phyloP scores from a whole-genome alignment of 1,284 basidiomycete species.

The Sutorius eximius region DNA sequence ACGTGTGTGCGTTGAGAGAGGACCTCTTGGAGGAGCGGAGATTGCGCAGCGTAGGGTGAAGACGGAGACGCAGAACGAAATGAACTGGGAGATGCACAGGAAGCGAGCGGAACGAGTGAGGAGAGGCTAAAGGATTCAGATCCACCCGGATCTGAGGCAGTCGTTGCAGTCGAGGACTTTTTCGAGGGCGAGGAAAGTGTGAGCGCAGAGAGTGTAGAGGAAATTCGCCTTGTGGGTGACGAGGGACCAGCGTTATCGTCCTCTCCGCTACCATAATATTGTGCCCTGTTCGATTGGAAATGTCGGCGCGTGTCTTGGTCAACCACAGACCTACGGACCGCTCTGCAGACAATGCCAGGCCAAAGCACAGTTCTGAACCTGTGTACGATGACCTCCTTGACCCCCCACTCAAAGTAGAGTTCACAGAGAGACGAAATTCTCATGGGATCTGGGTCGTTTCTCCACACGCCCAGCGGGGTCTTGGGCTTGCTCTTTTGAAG shows the following conservation, averaged over 20 bases:
- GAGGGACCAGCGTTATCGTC: not conserved
- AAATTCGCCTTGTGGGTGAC: constrained; percentile 22
- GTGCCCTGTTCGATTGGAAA: not conserved
- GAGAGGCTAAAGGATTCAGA: constrained; percentile 19
- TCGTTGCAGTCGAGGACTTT: not conserved
- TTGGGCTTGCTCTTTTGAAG: constrained; percentile 35
- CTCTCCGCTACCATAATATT: constrained; percentile 39
- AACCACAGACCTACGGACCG: constrained; percentile 59
- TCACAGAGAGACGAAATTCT: constrained; percentile 78
- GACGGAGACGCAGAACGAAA: not conserved
- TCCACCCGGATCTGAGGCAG: too few relatives aligned
- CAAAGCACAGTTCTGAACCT: constrained; percentile 77
- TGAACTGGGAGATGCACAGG: not conserved
- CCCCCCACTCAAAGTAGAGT: constrained; percentile 88
- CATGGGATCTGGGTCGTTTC: constrained; percentile 68
- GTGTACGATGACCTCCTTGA: constrained; percentile 73
- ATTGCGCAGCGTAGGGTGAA: not conserved
- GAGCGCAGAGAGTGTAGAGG: constrained; percentile 17
- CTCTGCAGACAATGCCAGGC: constrained; percentile 64
- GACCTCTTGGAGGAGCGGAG: constrained; percentile 45
- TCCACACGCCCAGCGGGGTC: constrained; percentile 46
- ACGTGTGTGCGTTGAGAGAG: constrained; percentile 51
- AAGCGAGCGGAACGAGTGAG: constrained; percentile 20
- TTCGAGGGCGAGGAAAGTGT: constrained; percentile 21
- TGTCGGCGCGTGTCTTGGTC: constrained; percentile 13